Percentiles rank a stretch among this genome's conserved stretches.
These are phyloP conservation scores for Curvularia spicifera DNA, from an alignment of 2,329 filamentous ascomycete genomes.

Conservation along the genomic window DNA sequence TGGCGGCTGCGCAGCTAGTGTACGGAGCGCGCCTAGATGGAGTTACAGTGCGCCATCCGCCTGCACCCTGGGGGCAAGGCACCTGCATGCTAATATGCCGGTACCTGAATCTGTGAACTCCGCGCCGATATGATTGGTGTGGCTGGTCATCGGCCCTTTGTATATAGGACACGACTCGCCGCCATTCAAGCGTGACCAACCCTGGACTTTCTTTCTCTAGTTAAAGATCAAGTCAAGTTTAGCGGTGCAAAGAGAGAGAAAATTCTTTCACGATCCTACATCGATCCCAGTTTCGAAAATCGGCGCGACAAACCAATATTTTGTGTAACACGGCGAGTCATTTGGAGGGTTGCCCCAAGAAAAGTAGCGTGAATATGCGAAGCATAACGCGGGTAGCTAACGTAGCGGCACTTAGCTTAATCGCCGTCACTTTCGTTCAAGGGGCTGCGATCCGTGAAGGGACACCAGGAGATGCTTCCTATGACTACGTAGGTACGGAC, in stretches of 20 bases:
- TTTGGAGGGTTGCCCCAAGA: not conserved
- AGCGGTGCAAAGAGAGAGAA: not conserved
- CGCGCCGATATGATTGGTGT: conserved; percentile 2
- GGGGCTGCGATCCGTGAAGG: not conserved
- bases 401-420: not conserved
- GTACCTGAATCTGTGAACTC: not conserved
- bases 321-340: not conserved
- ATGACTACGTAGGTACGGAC: conserved; percentile 9
- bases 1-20: not conserved
- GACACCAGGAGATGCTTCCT: conserved; percentile 4
- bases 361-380: not conserved
- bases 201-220: not conserved
- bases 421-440: not conserved
- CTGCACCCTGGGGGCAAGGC: not conserved
- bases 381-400: not conserved
- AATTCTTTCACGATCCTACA: not conserved
- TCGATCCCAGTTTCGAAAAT: not conserved
- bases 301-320: not conserved
- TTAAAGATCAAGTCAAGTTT: not conserved
- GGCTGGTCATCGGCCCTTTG: not conserved
- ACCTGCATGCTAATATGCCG: not conserved
- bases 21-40: not conserved
- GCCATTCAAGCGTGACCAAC: not conserved
- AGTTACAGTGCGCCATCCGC: not conserved
- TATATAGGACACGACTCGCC: conserved; percentile 5